phyloP scores from a whole-genome alignment of 2,329 filamentous ascomycete genomes.

The Byssoonygena ceratinophila region DNA sequence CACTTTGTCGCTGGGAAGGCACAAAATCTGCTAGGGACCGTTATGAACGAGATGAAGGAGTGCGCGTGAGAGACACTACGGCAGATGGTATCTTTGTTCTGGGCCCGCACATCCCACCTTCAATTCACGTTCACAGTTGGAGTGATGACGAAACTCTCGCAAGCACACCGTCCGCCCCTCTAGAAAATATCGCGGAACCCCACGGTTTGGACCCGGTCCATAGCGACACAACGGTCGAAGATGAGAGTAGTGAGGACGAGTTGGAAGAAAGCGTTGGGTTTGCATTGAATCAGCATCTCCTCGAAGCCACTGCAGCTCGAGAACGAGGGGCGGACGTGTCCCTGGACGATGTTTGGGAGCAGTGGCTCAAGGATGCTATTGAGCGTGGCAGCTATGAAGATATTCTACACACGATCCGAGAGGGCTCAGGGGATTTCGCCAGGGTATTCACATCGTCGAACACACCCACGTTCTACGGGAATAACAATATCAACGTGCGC shows the following conservation, averaged over 20 bases:
- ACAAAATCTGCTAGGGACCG: constrained; percentile 40
- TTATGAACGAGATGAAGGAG: constrained; percentile 46
- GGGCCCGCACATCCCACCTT: constrained; percentile 33
- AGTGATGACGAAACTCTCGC: constrained; percentile 16
- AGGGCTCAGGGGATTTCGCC: constrained; percentile 23
- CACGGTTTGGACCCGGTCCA: constrained; percentile 2
- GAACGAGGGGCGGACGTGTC: constrained; percentile 39
- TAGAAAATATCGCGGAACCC: constrained; percentile 19
- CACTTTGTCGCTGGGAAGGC: constrained; percentile 50
- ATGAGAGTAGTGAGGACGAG: constrained; percentile 37
- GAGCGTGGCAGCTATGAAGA: constrained; percentile 40
- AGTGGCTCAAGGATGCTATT: constrained; percentile 48
- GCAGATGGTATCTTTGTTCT: constrained; percentile 46
- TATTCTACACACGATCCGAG: constrained; percentile 32
- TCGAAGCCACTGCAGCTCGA: constrained; percentile 44
- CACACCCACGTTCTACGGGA: background rate
- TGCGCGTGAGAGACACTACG: constrained; percentile 51
- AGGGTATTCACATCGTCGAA: background rate
- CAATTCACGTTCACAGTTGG: constrained; percentile 25
- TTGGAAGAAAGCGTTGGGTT: constrained; percentile 44
- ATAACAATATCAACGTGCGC: background rate
- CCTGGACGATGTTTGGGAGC: constrained; percentile 43
- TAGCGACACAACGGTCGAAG: constrained; percentile 17
- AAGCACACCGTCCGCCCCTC: background rate
- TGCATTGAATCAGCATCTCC: constrained; percentile 42